phyloP scores from a whole-genome alignment of 441 rosid genomes.

The Manihot esculenta region DNA sequence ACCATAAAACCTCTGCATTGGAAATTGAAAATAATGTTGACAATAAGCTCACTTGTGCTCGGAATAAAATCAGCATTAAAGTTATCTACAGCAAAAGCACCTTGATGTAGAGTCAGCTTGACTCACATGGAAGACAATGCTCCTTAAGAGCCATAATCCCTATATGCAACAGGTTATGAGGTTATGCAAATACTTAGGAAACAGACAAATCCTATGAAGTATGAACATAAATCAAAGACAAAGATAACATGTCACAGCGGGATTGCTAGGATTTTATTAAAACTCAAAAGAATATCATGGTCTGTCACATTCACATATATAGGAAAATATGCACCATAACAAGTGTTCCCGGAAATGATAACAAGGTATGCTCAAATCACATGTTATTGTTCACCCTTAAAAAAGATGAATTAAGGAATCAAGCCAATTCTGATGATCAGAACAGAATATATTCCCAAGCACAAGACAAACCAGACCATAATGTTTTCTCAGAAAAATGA shows the following conservation, averaged over 20 bases:
- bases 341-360: no score
- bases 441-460: no score
- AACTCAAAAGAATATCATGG: no score
- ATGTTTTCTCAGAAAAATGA: not conserved
- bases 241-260: not conserved
- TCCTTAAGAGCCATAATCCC: not conserved
- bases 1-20: not conserved
- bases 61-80: not conserved
- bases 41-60: not conserved
- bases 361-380: not conserved
- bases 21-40: not conserved
- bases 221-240: no score
- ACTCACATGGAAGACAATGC: no score
- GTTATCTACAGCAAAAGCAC: not conserved
- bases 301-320: no score
- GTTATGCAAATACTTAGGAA: not conserved
- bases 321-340: no score
- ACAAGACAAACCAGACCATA: not conserved
- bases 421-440: no score
- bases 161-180: not conserved
- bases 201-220: not conserved
- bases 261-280: no score
- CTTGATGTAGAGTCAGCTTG: not conserved
- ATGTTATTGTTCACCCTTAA: not conserved
- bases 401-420: conserved; percentile 1